Evolutionary conservation across 495 filamentous ascomycete species (phyloP), one percentile per base, ranked within the genome.

Genomic region (Penicillium odoratum): DNA sequence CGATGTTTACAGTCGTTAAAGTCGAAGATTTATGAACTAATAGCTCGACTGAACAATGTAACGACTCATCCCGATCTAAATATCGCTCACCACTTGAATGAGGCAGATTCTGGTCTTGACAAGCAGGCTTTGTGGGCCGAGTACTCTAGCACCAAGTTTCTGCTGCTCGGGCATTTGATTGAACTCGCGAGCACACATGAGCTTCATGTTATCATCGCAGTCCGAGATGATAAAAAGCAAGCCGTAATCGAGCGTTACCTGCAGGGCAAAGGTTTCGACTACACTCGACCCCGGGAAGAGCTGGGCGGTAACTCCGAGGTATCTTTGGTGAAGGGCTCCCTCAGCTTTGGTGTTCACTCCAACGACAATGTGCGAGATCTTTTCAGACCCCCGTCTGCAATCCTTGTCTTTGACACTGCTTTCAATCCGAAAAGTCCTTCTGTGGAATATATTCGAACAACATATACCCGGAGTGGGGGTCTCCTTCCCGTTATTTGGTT

Each of bases 31-130:
- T 66, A 77, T 5, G 58, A 71, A 33, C 61, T 83, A 4, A 57
- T 83, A 0, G 51, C 68, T 28, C 69, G 72, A 36, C 64, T 84
- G 44, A 75, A 76, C 54, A 79, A 81, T 50, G 70, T 83, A 26
- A 61, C 78, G 7, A 76, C 75, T 40, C 82, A 86, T 63, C 78
- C 80, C 7, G 83, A 86, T 60, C 69, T 86, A 13, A 83, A 82
- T 42, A 70, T 70, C 57, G 66, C 62, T 44, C 72, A 61, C 3
- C 75, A 75, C 65, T 65, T 70, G 59, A 75, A 66, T 60, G 71
- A 59, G 45, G 47, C 64, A 5, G 64, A 64, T 5, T 71, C 68
- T 0, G 65, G 76, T 28, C 61, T 77, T 15, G 62, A 69, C 30
- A 69, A 76, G 46, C 79, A 83, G 57, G 78, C 83, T 10, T 64